Percentiles rank a stretch among this genome's conserved stretches.
phyloP scores from a whole-genome alignment of 177 flowering plant genomes.

The Vitis hybrid region DNA sequence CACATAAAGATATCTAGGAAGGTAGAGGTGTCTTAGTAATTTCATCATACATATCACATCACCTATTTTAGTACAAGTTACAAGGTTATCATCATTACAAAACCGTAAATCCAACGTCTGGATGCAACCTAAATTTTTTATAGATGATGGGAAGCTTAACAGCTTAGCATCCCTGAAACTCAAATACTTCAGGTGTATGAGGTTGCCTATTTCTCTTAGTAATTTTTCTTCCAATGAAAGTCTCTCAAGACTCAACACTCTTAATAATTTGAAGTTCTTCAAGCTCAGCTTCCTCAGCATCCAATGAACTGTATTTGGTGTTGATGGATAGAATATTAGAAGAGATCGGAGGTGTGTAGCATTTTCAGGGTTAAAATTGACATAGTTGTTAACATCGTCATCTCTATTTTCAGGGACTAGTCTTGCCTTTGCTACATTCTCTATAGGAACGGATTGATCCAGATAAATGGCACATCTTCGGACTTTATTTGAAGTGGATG shows the following conservation, averaged over 20 bases:
- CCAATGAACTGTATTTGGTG: not conserved
- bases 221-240: not conserved
- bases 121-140: conserved; percentile 5
- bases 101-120: conserved; percentile 14
- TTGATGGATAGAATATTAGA: not conserved
- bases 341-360: not conserved
- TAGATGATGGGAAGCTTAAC: conserved; percentile 10
- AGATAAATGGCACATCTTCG: not conserved
- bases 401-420: not conserved
- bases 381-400: not conserved
- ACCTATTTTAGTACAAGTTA: not conserved
- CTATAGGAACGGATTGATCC: not conserved
- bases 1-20: not conserved
- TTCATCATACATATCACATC: conserved; percentile 15
- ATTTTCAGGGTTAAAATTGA: not conserved
- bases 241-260: not conserved
- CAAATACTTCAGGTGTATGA: conserved; percentile 15
- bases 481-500: not conserved
- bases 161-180: not conserved
- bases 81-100: not conserved
- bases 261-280: not conserved
- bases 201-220: conserved; percentile 6
- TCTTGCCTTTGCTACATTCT: not conserved
- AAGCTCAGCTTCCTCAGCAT: not conserved
- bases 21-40: conserved; percentile 12